These are phyloP conservation scores for Hippophae gyantsensis DNA, from an alignment of 306 rosid species.

Conservation along the genomic window DNA sequence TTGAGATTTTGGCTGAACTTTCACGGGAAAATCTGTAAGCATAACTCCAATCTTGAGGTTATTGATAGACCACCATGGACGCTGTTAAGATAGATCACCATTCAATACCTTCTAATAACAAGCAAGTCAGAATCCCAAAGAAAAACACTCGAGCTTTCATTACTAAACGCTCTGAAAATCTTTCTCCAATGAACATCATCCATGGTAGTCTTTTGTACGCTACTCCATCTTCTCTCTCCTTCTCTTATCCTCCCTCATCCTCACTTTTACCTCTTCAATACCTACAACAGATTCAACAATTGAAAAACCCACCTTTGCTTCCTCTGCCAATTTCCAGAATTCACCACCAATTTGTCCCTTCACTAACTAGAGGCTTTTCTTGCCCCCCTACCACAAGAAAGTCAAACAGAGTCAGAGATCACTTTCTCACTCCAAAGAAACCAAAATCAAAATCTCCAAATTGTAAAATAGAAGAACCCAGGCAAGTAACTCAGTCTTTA, in stretches of 20 bases:
- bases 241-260: background rate
- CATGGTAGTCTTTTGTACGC: constrained; percentile 38
- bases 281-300: constrained; percentile 8
- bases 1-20: no score
- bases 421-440: constrained; percentile 52
- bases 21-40: no score
- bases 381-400: constrained; percentile 21
- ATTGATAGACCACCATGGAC: constrained; percentile 25
- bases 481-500: constrained; percentile 21
- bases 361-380: constrained; percentile 24
- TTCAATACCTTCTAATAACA: constrained; percentile 19
- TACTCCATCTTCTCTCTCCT: constrained; percentile 27
- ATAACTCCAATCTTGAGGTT: no score
- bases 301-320: constrained; percentile 57
- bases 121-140: constrained; percentile 31
- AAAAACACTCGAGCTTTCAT: constrained; percentile 18
- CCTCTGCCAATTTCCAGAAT: constrained; percentile 55
- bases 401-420: constrained; percentile 27
- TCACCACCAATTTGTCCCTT: constrained; percentile 24
- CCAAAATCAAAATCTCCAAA: constrained; percentile 24
- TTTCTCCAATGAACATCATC: constrained; percentile 15
- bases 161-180: constrained; percentile 19
- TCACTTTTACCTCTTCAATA: background rate
- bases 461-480: constrained; percentile 26
- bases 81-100: constrained; percentile 25